phyloP scores from a whole-genome alignment of 202 grass and related monocot genomes.

The Panicum virgatum region DNA sequence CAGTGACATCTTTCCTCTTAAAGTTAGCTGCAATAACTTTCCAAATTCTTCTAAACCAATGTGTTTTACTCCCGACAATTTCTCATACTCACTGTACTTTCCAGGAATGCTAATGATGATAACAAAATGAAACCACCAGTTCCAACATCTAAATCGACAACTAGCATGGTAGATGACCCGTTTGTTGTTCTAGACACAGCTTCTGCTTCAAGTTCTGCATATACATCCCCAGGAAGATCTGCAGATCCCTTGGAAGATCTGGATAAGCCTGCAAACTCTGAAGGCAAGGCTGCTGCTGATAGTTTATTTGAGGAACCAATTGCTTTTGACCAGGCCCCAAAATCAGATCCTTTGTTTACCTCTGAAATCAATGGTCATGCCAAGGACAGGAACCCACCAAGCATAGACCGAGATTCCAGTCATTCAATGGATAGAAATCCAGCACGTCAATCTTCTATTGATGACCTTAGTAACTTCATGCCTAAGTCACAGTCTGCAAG shows the following conservation, averaged over 20 bases:
- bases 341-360: conserved; percentile 54
- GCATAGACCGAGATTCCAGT: conserved; percentile 44
- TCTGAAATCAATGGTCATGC: conserved; percentile 51
- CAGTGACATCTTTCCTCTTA: background rate
- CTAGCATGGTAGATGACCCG: conserved; percentile 56
- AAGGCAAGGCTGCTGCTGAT: conserved; percentile 43
- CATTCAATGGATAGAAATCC: conserved; percentile 52
- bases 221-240: conserved; percentile 56
- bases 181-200: conserved; percentile 72
- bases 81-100: conserved; percentile 42
- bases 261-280: conserved; percentile 37
- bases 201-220: conserved; percentile 49
- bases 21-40: background rate
- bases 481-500: conserved; percentile 53
- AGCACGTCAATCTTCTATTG: conserved; percentile 45
- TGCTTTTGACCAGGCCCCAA: conserved; percentile 54
- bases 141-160: conserved; percentile 43
- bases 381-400: conserved; percentile 42
- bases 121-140: conserved; percentile 47
- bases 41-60: conserved; percentile 12
- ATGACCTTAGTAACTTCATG: conserved; percentile 50
- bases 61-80: background rate
- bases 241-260: conserved; percentile 63
- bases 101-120: conserved; percentile 54
- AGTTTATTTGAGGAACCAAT: conserved; percentile 52